These are phyloP conservation scores for Globisporangium spinosum DNA, from an alignment of 352 stramenopile genomes.

Conservation along the genomic window DNA sequence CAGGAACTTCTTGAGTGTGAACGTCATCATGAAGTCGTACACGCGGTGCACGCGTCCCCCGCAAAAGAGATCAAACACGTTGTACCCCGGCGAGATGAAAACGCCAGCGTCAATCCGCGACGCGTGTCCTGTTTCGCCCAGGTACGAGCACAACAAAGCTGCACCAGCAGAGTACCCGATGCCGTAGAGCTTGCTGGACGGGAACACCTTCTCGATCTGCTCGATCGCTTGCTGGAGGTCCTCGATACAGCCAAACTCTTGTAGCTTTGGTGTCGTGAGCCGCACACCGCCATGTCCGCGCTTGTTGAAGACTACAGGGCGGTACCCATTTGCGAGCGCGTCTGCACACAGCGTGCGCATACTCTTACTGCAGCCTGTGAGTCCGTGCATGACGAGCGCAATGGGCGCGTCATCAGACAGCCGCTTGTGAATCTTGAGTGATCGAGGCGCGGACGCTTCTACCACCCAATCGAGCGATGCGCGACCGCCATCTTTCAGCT, in stretches of 20 bases:
- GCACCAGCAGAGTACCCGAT: constrained; percentile 77
- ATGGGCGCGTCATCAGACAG: constrained; percentile 38
- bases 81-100: constrained; percentile 76
- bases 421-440: not conserved
- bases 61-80: constrained; percentile 72
- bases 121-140: constrained; percentile 52
- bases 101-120: constrained; percentile 56
- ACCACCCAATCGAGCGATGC: constrained; percentile 67
- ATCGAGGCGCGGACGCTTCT: constrained; percentile 25
- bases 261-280: constrained; percentile 60
- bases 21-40: constrained; percentile 82
- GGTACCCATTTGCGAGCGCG: constrained; percentile 55
- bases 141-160: constrained; percentile 63
- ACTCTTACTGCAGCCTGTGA: constrained; percentile 59
- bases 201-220: constrained; percentile 45
- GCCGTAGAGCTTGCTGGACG: constrained; percentile 48
- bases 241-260: constrained; percentile 63
- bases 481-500: constrained; percentile 56
- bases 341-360: constrained; percentile 67
- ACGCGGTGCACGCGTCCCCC: constrained; percentile 52
- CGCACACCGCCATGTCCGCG: constrained; percentile 63
- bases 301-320: constrained; percentile 85
- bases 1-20: constrained; percentile 67
- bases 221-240: constrained; percentile 56
- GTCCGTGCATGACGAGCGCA: constrained; percentile 61